Evolutionary conservation across 768 basidiomycete species (phyloP).

Genomic region (Tubosaeta sp.): DNA sequence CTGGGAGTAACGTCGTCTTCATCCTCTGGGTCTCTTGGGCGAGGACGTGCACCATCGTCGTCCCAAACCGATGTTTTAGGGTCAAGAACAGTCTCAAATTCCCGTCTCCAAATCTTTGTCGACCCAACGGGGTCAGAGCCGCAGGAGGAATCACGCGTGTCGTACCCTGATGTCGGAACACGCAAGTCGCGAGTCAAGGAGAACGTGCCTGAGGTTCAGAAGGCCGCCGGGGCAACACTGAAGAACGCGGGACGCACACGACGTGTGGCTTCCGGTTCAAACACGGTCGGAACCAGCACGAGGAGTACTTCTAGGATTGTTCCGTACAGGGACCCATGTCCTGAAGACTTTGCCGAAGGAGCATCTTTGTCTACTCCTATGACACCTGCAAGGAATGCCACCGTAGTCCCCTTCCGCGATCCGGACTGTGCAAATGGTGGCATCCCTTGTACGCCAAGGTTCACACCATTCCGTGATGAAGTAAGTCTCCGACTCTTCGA

Average conservation of each 20-base stretch:
- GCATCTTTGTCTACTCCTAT: conserved; percentile 30
- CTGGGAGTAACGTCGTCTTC: conserved; percentile 41
- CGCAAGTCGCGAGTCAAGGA: conserved; percentile 78
- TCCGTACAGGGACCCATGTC: conserved; percentile 60
- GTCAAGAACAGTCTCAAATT: conserved; percentile 43
- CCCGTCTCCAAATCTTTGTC: conserved; percentile 65
- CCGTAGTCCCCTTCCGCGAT: conserved; percentile 41
- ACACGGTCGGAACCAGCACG: conserved; percentile 1
- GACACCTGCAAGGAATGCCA: conserved; percentile 30
- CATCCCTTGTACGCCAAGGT: conserved; percentile 49
- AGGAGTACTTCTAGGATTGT: conserved; percentile 52
- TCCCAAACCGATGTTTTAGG: conserved; percentile 28
- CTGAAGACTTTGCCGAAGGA: conserved; percentile 34
- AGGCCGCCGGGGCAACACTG: conserved; percentile 62
- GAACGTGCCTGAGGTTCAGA: conserved; percentile 67
- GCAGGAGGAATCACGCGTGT: conserved; percentile 38
- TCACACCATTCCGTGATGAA: conserved; percentile 73
- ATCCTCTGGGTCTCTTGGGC: conserved; percentile 27
- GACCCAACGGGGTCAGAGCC: conserved; percentile 58
- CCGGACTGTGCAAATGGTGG: conserved; percentile 19
- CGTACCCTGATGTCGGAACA: conserved; percentile 72
- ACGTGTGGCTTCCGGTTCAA: conserved; percentile 42
- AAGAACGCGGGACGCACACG: conserved; percentile 57
- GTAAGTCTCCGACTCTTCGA: conserved; percentile 34
- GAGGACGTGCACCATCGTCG: conserved; percentile 11